Conservation (phyloP, 2,329 filamentous ascomycete species). For the Claviceps africana region DNA sequence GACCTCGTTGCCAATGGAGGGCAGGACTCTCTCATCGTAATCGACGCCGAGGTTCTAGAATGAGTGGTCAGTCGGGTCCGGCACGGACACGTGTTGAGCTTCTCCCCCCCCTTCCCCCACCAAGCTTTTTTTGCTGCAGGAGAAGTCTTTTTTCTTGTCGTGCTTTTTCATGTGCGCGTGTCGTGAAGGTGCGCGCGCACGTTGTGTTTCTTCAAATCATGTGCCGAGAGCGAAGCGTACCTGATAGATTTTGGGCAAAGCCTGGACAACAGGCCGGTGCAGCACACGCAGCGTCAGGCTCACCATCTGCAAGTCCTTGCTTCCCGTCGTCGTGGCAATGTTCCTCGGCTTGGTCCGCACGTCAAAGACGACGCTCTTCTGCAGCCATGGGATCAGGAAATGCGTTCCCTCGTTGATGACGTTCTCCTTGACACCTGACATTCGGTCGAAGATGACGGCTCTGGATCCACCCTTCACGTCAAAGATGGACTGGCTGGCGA, state of each 20-base stretch:
- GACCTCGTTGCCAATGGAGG: constrained; percentile 98
- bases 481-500: constrained; percentile 75
- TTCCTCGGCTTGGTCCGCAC: constrained; percentile 95
- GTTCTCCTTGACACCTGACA: constrained; percentile 81
- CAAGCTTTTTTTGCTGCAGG: background rate
- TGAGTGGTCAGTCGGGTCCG: background rate
- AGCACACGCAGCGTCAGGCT: constrained; percentile 92
- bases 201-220: too few species aligned
- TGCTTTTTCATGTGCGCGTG: too few species aligned
- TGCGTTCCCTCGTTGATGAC: constrained; percentile 95
- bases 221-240: constrained; percentile 30
- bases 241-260: constrained; percentile 96
- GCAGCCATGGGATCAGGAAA: constrained; percentile 90
- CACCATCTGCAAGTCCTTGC: constrained; percentile 99
- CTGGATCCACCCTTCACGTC: constrained; percentile 90
- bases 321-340: constrained; percentile 92
- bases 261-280: constrained; percentile 84
- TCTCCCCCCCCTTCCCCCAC: background rate
- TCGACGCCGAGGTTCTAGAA: constrained; percentile 83
- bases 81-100: background rate
- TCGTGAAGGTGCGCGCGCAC: too few species aligned
- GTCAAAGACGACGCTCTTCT: constrained; percentile 89
- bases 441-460: constrained; percentile 93
- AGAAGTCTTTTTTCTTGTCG: too few species aligned
- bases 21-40: constrained; percentile 96